Percentiles rank a stretch among this genome's conserved stretches.
Conservation (phyloP, 176 grass and related monocot species). For the Ensete glaucum region DNA sequence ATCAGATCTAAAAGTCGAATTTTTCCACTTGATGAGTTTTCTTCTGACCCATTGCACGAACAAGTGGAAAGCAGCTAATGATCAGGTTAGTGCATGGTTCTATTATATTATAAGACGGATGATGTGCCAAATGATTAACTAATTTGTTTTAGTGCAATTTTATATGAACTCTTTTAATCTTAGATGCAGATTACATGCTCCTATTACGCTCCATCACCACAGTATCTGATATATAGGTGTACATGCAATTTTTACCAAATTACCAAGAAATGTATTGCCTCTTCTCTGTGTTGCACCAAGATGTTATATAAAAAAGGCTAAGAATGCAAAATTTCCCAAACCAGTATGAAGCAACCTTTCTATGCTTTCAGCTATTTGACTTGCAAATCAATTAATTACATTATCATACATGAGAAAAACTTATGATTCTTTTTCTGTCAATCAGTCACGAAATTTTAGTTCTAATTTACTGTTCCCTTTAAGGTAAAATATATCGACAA, state of each 20-base stretch:
- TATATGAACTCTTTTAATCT: not conserved
- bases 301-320: no score
- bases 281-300: not conserved
- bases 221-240: not conserved
- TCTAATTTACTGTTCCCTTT: no score
- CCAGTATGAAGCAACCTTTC: no score
- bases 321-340: no score
- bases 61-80: slow-evolving; percentile 74
- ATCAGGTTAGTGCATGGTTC: slow-evolving; percentile 44
- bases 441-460: no score
- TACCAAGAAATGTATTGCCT: not conserved
- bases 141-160: not conserved
- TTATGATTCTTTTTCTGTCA: no score
- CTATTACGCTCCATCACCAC: not conserved
- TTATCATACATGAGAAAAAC: no score
- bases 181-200: not conserved
- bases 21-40: slow-evolving; percentile 99
- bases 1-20: slow-evolving; percentile 97
- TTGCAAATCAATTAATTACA: no score
- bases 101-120: not conserved
- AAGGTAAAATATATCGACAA: no score
- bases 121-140: not conserved
- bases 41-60: slow-evolving; percentile 92
- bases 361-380: no score
- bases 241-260: slow-evolving; percentile 1